Base-by-base conservation (phyloP, 106 monocot genomes). In the Narthecium ossifragum region DNA sequence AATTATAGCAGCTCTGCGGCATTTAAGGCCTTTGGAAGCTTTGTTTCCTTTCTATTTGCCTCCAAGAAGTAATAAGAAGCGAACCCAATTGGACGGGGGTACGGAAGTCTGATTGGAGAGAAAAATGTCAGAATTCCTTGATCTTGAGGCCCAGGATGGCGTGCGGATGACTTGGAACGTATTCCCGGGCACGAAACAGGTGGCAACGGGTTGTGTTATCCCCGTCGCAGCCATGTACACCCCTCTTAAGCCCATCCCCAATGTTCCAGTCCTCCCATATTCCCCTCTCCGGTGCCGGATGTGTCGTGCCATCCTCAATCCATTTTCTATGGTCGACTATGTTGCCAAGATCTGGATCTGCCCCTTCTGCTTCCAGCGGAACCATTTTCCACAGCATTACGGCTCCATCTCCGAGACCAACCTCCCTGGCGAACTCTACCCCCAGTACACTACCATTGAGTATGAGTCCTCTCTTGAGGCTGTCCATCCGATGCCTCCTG, bases 131-230 rank as follows among this genome's bases (percentile, higher is more conserved):
- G 96, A 90, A 63, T 98, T 98, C 58, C 33, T 76, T 37, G 78
- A 98, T 51, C 86, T 98, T 2, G 90, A 98, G 71, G 49, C 66
- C 21, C 80, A 90, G 57, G 96, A 98, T 55, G 96, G 96, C 46
- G 69, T 98, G 32, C 70, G 90, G 29, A 98, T 98, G 96, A 73
- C 96, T 26, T 90, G 86, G 90, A 96, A 96, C 66, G 80, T 87
- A 22, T 26, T 98, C 8, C 96, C 96, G 6, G 84, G 96, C 32
- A 82, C 90, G 13, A 87, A 84, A 48, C 80, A 70, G 46, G 78
- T 81, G 39, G 83, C 81, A 12, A n/a, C 60, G 13, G 39, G 46
- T 57, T 90, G 84, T 40, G 86, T 98, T 30, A 63, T 98, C 20
- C 86, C 96, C 21, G 61, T 69, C 14, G 65, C 96, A n/a, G 68